Percentiles rank a stretch among this genome's conserved stretches.
These are phyloP conservation scores for Stagonosporopsis vannaccii DNA, from an alignment of 2,329 filamentous ascomycete genomes.

Conservation along the genomic window DNA sequence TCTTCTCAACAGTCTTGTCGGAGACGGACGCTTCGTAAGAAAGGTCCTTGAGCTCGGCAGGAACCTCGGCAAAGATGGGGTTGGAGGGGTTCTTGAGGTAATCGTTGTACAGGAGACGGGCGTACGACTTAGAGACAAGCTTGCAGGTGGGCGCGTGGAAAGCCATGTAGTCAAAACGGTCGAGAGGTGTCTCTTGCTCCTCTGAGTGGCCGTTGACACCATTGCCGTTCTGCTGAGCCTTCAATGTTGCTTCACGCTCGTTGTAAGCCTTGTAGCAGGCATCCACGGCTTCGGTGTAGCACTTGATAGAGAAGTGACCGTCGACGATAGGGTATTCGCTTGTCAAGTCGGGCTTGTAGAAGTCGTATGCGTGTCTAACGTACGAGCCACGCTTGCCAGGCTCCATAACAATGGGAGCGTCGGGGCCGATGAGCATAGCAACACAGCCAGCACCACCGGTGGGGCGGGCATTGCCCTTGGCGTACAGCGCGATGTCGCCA, in stretches of 20 bases:
- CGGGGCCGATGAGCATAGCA: constrained; percentile 61
- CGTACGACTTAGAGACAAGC: constrained; percentile 63
- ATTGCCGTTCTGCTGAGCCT: constrained; percentile 53
- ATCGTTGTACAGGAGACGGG: constrained; percentile 61
- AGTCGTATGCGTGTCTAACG: constrained; percentile 61
- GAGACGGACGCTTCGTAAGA: constrained; percentile 57
- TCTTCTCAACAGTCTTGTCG: constrained; percentile 62
- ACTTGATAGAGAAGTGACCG: constrained; percentile 61
- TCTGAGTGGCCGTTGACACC: constrained; percentile 45
- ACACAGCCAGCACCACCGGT: constrained; percentile 62
- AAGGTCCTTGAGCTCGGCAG: constrained; percentile 56
- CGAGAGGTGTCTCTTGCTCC: constrained; percentile 55
- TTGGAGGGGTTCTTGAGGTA: constrained; percentile 57
- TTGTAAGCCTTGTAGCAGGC: constrained; percentile 64
- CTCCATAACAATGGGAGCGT: constrained; percentile 60
- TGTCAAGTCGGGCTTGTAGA: constrained; percentile 63
- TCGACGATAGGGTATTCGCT: constrained; percentile 63
- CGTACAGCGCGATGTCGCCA: constrained; percentile 63
- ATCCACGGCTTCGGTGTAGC: constrained; percentile 62
- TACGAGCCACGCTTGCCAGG: constrained; percentile 59
- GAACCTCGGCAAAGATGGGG: constrained; percentile 59
- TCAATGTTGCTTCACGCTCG: constrained; percentile 56
- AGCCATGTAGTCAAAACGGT: constrained; percentile 63
- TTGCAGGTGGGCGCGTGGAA: constrained; percentile 64
- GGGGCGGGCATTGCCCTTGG: constrained; percentile 61